phyloP scores from a whole-genome alignment of 257 asterid species.

The Nicotiana sylvestris region DNA sequence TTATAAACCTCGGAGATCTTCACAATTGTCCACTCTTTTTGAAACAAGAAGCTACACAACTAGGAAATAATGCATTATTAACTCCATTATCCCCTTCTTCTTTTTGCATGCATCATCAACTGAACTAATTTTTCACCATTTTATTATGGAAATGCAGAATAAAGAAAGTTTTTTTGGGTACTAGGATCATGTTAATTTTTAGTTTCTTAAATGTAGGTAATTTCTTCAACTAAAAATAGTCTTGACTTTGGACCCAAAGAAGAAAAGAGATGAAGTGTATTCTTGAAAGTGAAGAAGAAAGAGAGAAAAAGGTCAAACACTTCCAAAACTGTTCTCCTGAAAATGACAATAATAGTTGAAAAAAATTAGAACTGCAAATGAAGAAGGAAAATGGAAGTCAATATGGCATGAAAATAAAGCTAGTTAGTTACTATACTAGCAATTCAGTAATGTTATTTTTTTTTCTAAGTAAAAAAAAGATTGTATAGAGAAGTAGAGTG shows the following conservation, averaged over 20 bases:
- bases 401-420: background rate
- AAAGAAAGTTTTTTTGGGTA: background rate
- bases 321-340: conserved; percentile 23
- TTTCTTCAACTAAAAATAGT: too few species aligned
- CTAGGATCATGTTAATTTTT: background rate
- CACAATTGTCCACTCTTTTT: conserved; percentile 36
- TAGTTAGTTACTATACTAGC: background rate
- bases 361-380: conserved; percentile 13
- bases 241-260: too few species aligned
- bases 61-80: conserved; percentile 17
- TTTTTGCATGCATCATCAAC: background rate
- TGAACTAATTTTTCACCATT: background rate
- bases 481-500: background rate
- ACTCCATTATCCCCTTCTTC: background rate
- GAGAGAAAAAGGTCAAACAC: conserved; percentile 22
- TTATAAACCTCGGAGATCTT: background rate
- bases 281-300: background rate
- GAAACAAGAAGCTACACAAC: conserved; percentile 22
- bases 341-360: conserved; percentile 12
- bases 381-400: background rate
- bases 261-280: background rate
- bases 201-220: too few species aligned
- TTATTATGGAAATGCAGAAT: background rate
- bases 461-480: background rate
- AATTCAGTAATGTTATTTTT: background rate